phyloP scores from a whole-genome alignment of 768 basidiomycete species.

The Tremella mesenterica region DNA sequence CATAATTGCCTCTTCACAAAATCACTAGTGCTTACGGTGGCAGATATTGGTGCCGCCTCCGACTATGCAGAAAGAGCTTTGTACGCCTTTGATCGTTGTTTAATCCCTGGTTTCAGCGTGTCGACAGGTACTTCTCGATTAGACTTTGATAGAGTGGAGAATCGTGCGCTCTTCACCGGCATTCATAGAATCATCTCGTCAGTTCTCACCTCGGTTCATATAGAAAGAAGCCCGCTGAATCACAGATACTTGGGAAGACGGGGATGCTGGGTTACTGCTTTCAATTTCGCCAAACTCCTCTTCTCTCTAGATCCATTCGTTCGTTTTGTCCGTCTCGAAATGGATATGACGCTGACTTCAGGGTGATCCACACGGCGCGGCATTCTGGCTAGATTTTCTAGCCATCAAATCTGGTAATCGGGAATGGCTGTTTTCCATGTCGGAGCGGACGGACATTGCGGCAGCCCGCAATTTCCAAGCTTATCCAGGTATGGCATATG shows the following conservation, averaged over 20 bases:
- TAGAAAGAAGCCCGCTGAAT: slow-evolving; percentile 1
- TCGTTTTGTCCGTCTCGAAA: background rate
- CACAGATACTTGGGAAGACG: slow-evolving; percentile 72
- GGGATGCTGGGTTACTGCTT: slow-evolving; percentile 79
- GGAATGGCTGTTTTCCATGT: slow-evolving; percentile 67
- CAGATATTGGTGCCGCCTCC: slow-evolving; percentile 72
- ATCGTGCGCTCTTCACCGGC: slow-evolving; percentile 83
- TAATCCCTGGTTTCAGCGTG: slow-evolving; percentile 78
- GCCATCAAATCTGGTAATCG: slow-evolving; percentile 70
- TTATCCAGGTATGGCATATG: slow-evolving; percentile 55
- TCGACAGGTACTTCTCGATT: slow-evolving; percentile 70
- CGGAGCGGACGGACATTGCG: slow-evolving; percentile 40
- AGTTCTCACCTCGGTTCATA: slow-evolving; percentile 29
- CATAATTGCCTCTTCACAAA: no score
- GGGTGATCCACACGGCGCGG: slow-evolving; percentile 76
- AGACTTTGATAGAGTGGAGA: slow-evolving; percentile 81
- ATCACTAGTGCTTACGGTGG: no score
- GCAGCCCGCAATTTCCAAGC: slow-evolving; percentile 52
- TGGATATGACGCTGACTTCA: slow-evolving; percentile 5
- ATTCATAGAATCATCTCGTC: slow-evolving; percentile 74
- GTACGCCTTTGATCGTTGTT: slow-evolving; percentile 84
- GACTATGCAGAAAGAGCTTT: slow-evolving; percentile 88
- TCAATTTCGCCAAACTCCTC: slow-evolving; percentile 81
- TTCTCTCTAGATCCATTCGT: slow-evolving; percentile 65
- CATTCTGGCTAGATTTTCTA: slow-evolving; percentile 69